A percentile compares a stretch with the other conserved stretches of the same genome.
Evolutionary conservation across 2,329 filamentous ascomycete species (phyloP).

Genomic region (Fusarium chuoi): DNA sequence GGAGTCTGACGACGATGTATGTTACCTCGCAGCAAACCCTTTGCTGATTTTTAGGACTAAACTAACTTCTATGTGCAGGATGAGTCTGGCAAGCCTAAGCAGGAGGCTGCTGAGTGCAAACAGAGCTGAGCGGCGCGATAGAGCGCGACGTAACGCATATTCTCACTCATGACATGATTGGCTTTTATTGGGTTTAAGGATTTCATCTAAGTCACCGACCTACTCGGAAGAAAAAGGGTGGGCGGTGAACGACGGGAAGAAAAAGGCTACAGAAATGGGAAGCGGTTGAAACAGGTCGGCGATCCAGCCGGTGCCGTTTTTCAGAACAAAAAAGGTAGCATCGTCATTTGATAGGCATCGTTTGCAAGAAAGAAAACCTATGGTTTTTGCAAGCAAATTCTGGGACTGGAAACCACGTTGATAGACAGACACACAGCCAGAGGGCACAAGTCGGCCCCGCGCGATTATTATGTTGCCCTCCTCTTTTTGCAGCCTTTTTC

Average conservation of each 20-base stretch:
- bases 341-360: constrained; percentile 45
- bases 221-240: constrained; percentile 32
- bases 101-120: constrained; percentile 95
- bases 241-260: constrained; percentile 38
- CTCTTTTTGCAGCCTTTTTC: constrained; percentile 39
- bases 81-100: constrained; percentile 88
- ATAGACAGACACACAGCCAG: constrained; percentile 47
- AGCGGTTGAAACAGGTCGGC: constrained; percentile 42
- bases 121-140: constrained; percentile 74
- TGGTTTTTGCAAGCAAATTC: constrained; percentile 38
- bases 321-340: constrained; percentile 39
- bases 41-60: neutral
- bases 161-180: constrained; percentile 43
- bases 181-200: constrained; percentile 37
- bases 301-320: constrained; percentile 42
- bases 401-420: constrained; percentile 42
- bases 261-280: constrained; percentile 45
- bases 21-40: constrained; percentile 35
- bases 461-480: constrained; percentile 41
- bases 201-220: constrained; percentile 40
- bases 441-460: constrained; percentile 39
- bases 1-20: constrained; percentile 81
- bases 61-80: constrained; percentile 64
- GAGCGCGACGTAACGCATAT: constrained; percentile 46
- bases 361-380: constrained; percentile 37